Evolutionary conservation across 1,284 basidiomycete species (phyloP), one percentile per base, ranked within the genome.

Genomic region (Microbotryum intermedium): DNA sequence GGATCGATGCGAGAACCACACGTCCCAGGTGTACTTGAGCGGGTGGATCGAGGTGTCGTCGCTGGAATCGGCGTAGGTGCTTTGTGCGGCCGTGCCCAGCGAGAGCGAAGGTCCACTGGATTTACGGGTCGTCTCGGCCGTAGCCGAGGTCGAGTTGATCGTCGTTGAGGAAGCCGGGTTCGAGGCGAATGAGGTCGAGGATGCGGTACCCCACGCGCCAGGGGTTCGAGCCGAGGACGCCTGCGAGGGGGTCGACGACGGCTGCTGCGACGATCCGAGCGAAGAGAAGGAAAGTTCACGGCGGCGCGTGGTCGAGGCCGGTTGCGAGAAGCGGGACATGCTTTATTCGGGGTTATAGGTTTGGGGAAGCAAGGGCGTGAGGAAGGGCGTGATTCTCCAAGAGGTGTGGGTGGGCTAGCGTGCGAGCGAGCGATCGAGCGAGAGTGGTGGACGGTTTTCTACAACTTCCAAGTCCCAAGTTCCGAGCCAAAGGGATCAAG

Each of bases 1-100:
- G 10, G 53, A 55, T 23, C 62, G 46, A 25, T 68, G 64, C 11
- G 57, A 58, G 55, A 68, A 66, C 58, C 57, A 62, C 1, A 68
- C 64, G 49, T 68, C 66, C 66, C 66, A 68, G 10, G 55, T 64
- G 53, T 64, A 60, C 51, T 66, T 68, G 55, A 68, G 58, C 45
- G 66, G 64, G 51, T 68, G 66, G 20, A 67, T 55, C 28, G 30
- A n/a, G 21, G 29, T 50, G 52, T 8, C 26, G 6, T 26, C 47
- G 25, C 9, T 51, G 13, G 34, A 6, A 51, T 34, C 25, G 44
- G 25, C n/a, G 49, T 46, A 10, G 51, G 51, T 29, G 44, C 43
- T 13, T 53, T 28, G 16, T 29, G 30, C 21, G 34, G 21, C 30
- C 43, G 43, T 6, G 53, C 58, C 39, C 26, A 67, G 58, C 29